These are phyloP conservation scores for Vaccinium macrocarpon DNA, from an alignment of 148 eudicot genomes.

Conservation along the genomic window DNA sequence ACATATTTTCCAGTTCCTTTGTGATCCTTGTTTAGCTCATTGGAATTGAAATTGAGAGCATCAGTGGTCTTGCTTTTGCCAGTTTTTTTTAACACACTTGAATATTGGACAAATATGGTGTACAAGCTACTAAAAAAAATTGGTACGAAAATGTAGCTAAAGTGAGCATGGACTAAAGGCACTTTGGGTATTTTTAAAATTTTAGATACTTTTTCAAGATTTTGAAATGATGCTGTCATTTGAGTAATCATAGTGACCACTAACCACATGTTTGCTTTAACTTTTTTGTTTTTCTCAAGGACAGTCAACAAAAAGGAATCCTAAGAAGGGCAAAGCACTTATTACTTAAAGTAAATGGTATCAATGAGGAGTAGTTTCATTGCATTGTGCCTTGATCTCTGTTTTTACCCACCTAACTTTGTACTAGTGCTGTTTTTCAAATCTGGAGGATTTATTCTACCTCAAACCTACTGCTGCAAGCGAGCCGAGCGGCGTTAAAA, in stretches of 20 bases:
- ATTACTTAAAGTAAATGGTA: neutral
- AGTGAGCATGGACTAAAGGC: conserved; percentile 14
- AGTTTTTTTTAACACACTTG: neutral
- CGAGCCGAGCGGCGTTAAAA: no score
- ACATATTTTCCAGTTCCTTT: no score
- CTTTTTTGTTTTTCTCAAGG: conserved; percentile 54
- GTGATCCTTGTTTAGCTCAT: neutral
- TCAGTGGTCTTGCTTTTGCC: neutral
- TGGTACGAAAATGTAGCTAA: neutral
- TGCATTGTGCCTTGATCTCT: conserved; percentile 1
- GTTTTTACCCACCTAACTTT: neutral
- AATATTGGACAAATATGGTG: neutral
- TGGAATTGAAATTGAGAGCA: no score
- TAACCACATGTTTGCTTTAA: neutral
- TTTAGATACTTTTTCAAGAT: neutral
- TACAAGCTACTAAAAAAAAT: neutral
- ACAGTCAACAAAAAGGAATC: conserved; percentile 53
- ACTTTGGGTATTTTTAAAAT: conserved; percentile 4
- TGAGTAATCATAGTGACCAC: conserved; percentile 5
- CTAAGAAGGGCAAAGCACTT: neutral
- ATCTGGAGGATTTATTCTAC: no score
- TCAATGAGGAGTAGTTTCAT: neutral
- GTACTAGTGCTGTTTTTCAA: no score
- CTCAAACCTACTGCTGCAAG: no score
- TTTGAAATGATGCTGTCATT: conserved; percentile 15